Evolutionary conservation across 768 basidiomycete species (phyloP), one percentile per base, ranked within the genome.

Genomic region (Krasilnikovozyma curviuscula): DNA sequence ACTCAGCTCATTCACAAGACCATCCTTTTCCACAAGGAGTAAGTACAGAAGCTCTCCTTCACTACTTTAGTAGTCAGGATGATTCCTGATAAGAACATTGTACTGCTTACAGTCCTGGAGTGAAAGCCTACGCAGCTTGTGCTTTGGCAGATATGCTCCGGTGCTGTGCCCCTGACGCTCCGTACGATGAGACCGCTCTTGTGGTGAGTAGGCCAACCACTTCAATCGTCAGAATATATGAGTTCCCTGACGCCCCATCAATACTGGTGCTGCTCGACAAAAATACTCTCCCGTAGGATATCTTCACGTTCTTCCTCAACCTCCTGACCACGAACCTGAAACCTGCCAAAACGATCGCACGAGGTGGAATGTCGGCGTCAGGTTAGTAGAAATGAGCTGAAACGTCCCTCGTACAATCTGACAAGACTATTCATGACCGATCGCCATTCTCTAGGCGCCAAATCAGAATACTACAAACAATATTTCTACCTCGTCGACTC

Each of bases 401-500:
- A n/a, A n/a, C n/a, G n/a, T n/a, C n/a, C n/a, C n/a, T n/a, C n/a
- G n/a, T n/a, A n/a, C n/a, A n/a, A n/a, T n/a, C n/a, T n/a, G n/a
- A n/a, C n/a, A n/a, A n/a, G n/a, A n/a, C n/a, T n/a, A n/a, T n/a
- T n/a, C n/a, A n/a, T n/a, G n/a, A n/a, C n/a, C n/a, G n/a, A n/a
- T n/a, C n/a, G n/a, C n/a, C n/a, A n/a, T n/a, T n/a, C n/a, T n/a
- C n/a, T n/a, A n/a, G n/a, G n/a, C n/a, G n/a, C 50, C 24, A 47
- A 47, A 35, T 42, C 46, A 21, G 50, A 52, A 0, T 91, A 88
- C 59, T 91, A 85, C 62, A 76, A 78, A 48, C 80, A 95, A 64
- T 97, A 93, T 65, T 91, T 79, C 57, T 85, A 88, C 59, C 73
- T 95, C n/a, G 73, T 97, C 25, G 86, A 97, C 58, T 84, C 79